These are phyloP conservation scores for Moesziomyces sp. DNA, from an alignment of 1,284 basidiomycete species.

Conservation along the genomic window DNA sequence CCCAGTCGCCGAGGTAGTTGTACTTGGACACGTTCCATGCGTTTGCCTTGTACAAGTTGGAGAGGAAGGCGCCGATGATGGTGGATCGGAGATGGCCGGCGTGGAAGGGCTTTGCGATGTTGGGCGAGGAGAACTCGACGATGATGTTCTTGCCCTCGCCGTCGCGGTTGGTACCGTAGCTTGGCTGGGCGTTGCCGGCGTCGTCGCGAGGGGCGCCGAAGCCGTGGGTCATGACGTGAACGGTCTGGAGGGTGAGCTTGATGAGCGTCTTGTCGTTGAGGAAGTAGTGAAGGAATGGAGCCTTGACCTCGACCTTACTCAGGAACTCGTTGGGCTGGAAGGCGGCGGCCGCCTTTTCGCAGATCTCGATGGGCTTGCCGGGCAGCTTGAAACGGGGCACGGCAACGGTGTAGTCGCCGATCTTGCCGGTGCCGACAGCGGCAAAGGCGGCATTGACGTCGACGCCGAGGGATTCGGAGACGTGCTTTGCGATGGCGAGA, in stretches of 20 bases:
- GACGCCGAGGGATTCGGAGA: conserved; percentile 77
- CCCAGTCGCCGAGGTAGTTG: conserved; percentile 80
- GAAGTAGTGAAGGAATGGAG: conserved; percentile 62
- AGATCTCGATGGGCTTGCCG: conserved; percentile 83
- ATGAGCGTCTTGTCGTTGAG: conserved; percentile 73
- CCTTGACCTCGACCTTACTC: conserved; percentile 49
- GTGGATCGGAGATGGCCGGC: conserved; percentile 96
- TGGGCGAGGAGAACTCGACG: conserved; percentile 92
- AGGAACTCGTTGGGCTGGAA: conserved; percentile 63
- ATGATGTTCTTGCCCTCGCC: conserved; percentile 63
- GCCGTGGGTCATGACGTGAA: conserved; percentile 78
- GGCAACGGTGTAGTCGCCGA: conserved; percentile 88
- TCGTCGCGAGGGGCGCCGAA: conserved; percentile 51
- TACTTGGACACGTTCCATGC: conserved; percentile 91
- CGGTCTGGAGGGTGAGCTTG: conserved; percentile 81
- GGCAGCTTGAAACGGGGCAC: conserved; percentile 88
- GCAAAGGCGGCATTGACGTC: conserved; percentile 75
- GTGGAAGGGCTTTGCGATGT: conserved; percentile 99
- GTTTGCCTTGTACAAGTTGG: conserved; percentile 89
- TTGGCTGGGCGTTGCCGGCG: conserved; percentile 54
- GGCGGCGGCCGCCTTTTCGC: conserved; percentile 77
- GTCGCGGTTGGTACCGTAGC: conserved; percentile 64
- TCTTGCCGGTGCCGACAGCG: conserved; percentile 89
- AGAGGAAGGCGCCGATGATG: conserved; percentile 94
- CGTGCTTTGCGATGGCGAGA: conserved; percentile 80